phyloP scores from a whole-genome alignment of 306 rosid species.

The Castanea mollissima region DNA sequence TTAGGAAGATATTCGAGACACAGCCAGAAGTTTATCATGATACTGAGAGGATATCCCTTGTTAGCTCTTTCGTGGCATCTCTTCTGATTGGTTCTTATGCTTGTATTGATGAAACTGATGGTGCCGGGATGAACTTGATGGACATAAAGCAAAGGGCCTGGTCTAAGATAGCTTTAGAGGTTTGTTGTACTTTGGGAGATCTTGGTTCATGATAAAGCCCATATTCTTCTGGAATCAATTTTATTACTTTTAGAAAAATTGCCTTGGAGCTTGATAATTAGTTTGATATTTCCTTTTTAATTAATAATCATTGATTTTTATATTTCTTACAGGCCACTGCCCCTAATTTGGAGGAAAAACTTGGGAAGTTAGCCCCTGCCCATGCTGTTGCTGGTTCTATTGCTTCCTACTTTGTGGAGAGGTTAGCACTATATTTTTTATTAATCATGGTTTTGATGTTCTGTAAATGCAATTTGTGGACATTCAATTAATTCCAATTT shows the following conservation, averaged over 20 bases:
- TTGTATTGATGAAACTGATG: conserved; percentile 85
- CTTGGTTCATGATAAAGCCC: neutral
- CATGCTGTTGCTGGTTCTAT: conserved; percentile 78
- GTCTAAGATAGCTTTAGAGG: conserved; percentile 75
- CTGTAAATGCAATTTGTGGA: neutral
- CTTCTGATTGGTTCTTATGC: conserved; percentile 74
- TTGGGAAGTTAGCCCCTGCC: conserved; percentile 82
- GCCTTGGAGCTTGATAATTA: neutral
- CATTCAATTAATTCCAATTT: neutral
- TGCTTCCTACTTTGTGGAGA: conserved; percentile 73
- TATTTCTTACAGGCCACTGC: conserved; percentile 69
- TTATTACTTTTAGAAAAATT: neutral
- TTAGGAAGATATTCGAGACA: conserved; percentile 65
- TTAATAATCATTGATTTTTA: conserved; percentile 1
- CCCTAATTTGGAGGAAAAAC: conserved; percentile 77
- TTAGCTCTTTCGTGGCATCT: conserved; percentile 93
- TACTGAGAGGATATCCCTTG: conserved; percentile 94
- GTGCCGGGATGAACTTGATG: conserved; percentile 97
- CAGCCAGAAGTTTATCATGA: conserved; percentile 56
- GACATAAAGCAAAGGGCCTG: conserved; percentile 68
- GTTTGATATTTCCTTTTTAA: neutral
- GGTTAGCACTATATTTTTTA: conserved; percentile 39
- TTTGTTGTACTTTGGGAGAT: conserved; percentile 16
- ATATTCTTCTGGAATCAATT: conserved; percentile 7
- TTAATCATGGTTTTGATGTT: neutral